phyloP scores from a whole-genome alignment of 1,284 basidiomycete species.

The Waitea zeae region DNA sequence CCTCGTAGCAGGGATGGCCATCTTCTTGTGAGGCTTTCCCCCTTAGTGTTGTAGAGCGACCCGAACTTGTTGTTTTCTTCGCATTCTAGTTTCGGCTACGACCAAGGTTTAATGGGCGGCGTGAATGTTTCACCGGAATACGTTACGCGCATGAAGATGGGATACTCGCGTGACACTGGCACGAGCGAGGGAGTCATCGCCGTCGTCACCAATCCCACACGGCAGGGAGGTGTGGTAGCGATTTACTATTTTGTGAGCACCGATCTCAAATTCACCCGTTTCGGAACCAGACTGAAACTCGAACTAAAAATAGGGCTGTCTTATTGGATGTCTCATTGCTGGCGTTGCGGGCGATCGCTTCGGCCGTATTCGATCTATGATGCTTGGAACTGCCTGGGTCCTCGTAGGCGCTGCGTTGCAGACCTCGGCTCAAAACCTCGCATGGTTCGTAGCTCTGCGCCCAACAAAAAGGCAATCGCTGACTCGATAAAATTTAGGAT shows the following conservation, averaged over 20 bases:
- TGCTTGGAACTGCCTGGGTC: slow-evolving; percentile 23
- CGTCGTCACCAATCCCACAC: slow-evolving; percentile 28
- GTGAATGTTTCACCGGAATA: slow-evolving; percentile 32
- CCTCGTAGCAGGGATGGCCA: slow-evolving; percentile 24
- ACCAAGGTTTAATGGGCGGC: slow-evolving; percentile 39
- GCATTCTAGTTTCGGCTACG: slow-evolving; percentile 28
- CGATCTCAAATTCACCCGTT: slow-evolving; percentile 5
- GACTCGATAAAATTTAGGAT: slow-evolving; percentile 14
- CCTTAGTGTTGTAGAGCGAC: background rate
- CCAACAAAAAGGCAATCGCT: too few species aligned
- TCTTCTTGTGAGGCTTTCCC: slow-evolving; percentile 24
- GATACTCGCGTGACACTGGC: slow-evolving; percentile 15
- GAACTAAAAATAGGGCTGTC: slow-evolving; percentile 2
- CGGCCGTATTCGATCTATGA: slow-evolving; percentile 27
- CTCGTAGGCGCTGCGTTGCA: slow-evolving; percentile 30
- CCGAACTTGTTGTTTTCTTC: background rate
- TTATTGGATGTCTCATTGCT: slow-evolving; percentile 29
- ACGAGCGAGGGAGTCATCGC: slow-evolving; percentile 9
- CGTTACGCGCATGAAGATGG: slow-evolving; percentile 24
- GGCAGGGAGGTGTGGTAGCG: slow-evolving; percentile 33
- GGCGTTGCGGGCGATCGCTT: slow-evolving; percentile 24
- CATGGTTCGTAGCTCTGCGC: slow-evolving; percentile 23
- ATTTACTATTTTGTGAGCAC: slow-evolving; percentile 12
- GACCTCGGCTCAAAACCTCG: slow-evolving; percentile 28
- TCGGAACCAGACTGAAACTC: background rate